These are phyloP conservation scores for Penicillium capsulatum DNA, from an alignment of 2,329 filamentous ascomycete genomes.

Conservation along the genomic window DNA sequence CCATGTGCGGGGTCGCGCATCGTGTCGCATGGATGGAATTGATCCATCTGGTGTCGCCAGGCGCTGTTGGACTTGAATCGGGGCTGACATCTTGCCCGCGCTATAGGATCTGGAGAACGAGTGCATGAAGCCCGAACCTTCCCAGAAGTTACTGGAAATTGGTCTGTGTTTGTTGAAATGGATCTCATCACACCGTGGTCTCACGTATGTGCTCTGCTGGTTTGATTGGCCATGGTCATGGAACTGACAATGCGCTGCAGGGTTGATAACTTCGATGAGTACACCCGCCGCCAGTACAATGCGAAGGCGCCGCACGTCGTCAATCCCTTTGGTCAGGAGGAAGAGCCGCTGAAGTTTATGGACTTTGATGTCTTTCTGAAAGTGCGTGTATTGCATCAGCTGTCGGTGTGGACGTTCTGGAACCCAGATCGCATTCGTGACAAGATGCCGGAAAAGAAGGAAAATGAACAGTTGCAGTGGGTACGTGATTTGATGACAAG, in stretches of 20 bases:
- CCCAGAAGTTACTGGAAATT: constrained; percentile 71
- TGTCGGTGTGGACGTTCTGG: constrained; percentile 83
- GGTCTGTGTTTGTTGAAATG: constrained; percentile 85
- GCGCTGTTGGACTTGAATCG: not conserved
- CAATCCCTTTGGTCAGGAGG: constrained; percentile 82
- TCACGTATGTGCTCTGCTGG: constrained; percentile 63
- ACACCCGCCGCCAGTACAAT: constrained; percentile 81
- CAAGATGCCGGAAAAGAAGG: constrained; percentile 76
- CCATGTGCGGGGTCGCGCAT: constrained; percentile 10
- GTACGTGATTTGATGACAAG: too few species aligned
- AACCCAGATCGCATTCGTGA: constrained; percentile 84
- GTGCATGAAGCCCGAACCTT: constrained; percentile 71
- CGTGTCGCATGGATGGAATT: constrained; percentile 7
- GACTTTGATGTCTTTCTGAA: constrained; percentile 81
- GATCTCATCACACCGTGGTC: constrained; percentile 85
- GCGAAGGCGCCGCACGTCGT: constrained; percentile 66
- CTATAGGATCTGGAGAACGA: constrained; percentile 79
- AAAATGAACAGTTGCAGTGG: constrained; percentile 78
- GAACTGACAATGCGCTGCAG: constrained; percentile 46
- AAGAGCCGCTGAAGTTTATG: constrained; percentile 67
- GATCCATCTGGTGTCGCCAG: constrained; percentile 1
- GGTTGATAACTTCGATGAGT: constrained; percentile 85
- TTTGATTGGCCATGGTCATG: not conserved
- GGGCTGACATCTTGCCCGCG: constrained; percentile 4
- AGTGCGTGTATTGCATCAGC: constrained; percentile 73